These are phyloP conservation scores for Hermanozyma aechmeae DNA, from an alignment of 805 yeast genomes.

Conservation along the genomic window DNA sequence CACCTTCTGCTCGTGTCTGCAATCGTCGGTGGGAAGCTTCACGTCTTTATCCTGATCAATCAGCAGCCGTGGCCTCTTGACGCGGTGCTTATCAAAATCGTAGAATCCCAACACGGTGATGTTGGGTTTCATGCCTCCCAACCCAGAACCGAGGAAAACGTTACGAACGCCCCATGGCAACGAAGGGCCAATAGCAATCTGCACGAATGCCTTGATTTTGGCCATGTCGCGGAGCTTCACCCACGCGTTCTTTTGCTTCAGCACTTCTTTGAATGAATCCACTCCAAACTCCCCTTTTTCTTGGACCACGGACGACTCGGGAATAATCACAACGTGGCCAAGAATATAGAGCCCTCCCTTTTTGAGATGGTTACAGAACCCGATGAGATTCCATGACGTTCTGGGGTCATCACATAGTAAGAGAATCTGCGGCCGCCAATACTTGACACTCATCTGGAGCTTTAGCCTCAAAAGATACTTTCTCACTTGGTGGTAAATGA, in stretches of 20 bases:
- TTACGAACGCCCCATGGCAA: constrained; percentile 94
- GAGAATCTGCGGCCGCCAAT: constrained; percentile 95
- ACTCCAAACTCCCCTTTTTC: constrained; percentile 19
- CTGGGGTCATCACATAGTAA: constrained; percentile 86
- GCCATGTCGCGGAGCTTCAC: constrained; percentile 66
- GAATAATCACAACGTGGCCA: constrained; percentile 94
- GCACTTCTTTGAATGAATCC: constrained; percentile 54
- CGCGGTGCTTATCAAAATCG: constrained; percentile 44
- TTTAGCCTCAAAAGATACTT: constrained; percentile 75
- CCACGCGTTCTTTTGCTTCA: constrained; percentile 77
- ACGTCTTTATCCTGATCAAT: constrained; percentile 10
- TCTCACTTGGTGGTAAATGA: constrained; percentile 94
- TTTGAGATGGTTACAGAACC: constrained; percentile 88
- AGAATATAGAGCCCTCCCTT: constrained; percentile 90
- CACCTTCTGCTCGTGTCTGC: constrained; percentile 62
- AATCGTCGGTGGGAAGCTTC: constrained; percentile 67
- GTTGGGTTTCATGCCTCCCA: constrained; percentile 98
- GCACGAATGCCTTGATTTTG: constrained; percentile 87
- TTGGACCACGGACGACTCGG: constrained; percentile 1
- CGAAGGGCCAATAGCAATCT: constrained; percentile 78
- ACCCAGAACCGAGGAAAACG: constrained; percentile 83
- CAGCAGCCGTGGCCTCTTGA: constrained; percentile 16
- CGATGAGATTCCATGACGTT: constrained; percentile 83
- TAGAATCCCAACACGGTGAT: constrained; percentile 88
- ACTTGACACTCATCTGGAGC: constrained; percentile 85